phyloP scores from a whole-genome alignment of 495 filamentous ascomycete species.

The Aspergillus coremiiformis region DNA sequence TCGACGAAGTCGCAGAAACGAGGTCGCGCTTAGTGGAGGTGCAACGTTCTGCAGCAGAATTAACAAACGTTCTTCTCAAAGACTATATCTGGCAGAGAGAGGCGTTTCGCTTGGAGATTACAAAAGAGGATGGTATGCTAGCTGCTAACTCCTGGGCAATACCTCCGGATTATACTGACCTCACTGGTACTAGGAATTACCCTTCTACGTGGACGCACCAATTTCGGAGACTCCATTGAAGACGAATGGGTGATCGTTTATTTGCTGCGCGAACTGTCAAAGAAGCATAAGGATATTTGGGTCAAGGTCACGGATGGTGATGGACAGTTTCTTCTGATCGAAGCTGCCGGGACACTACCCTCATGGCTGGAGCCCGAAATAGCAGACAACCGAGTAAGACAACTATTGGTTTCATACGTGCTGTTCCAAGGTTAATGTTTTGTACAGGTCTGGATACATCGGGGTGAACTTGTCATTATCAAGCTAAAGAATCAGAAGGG shows the following conservation, averaged over 20 bases:
- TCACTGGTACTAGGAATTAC: conserved; percentile 26
- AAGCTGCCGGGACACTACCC: conserved; percentile 83
- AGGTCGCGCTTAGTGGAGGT: conserved; percentile 60
- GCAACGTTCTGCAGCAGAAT: conserved; percentile 54
- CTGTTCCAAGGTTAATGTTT: neutral
- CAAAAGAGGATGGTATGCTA: conserved; percentile 50
- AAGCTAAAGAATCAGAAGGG: conserved; percentile 43
- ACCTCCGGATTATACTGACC: neutral
- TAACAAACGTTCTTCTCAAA: conserved; percentile 56
- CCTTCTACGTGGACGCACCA: conserved; percentile 60
- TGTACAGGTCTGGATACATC: conserved; percentile 63
- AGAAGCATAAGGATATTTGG: conserved; percentile 68
- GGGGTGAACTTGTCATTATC: conserved; percentile 66
- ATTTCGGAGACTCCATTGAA: conserved; percentile 88
- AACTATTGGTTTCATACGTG: neutral
- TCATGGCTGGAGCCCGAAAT: conserved; percentile 90
- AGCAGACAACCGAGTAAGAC: conserved; percentile 65
- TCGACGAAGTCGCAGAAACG: conserved; percentile 45
- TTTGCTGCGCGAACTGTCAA: conserved; percentile 75
- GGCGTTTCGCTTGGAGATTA: conserved; percentile 54
- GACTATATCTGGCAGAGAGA: conserved; percentile 97
- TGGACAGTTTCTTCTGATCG: conserved; percentile 90
- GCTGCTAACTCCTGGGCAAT: too few relatives aligned
- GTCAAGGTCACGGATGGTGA: conserved; percentile 76
- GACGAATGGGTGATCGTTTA: conserved; percentile 98